A percentile compares a stretch with the other conserved stretches of the same genome.
These are phyloP conservation scores for Elsinoe australis DNA, from an alignment of 2,329 filamentous ascomycete species.

Conservation along the genomic window DNA sequence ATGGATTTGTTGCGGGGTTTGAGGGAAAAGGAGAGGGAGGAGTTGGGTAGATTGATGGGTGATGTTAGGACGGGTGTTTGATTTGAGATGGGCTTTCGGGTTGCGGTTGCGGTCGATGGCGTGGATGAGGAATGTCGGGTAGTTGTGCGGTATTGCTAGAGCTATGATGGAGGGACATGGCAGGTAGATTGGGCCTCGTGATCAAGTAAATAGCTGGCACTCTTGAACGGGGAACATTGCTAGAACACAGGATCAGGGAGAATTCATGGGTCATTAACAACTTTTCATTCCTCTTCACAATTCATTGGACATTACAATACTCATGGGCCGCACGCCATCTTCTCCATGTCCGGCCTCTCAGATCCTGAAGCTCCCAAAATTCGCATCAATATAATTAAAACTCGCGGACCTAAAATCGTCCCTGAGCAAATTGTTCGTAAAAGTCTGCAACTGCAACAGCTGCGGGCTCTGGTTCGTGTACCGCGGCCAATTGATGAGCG, in stretches of 20 bases:
- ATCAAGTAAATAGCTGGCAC: too few relatives aligned
- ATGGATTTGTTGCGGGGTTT: constrained; percentile 18
- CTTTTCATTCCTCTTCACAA: too few relatives aligned
- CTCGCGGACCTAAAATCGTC: constrained; percentile 45
- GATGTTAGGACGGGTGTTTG: neutral
- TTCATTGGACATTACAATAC: too few relatives aligned
- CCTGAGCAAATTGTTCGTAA: constrained; percentile 32
- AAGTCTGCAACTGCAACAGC: constrained; percentile 44
- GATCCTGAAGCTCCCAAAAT: constrained; percentile 22
- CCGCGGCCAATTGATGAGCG: constrained; percentile 1
- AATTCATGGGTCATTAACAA: too few relatives aligned
- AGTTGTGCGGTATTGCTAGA: too few relatives aligned
- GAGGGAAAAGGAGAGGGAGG: constrained; percentile 16
- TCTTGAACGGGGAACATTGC: too few relatives aligned
- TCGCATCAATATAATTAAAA: constrained; percentile 36
- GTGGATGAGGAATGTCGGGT: too few relatives aligned
- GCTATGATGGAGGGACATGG: too few relatives aligned
- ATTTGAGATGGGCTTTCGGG: neutral
- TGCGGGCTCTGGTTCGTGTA: constrained; percentile 33
- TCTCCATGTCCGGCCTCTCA: constrained; percentile 1
- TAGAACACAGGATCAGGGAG: too few relatives aligned
- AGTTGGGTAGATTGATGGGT: constrained; percentile 14
- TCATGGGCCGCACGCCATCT: neutral
- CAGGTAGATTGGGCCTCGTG: too few relatives aligned
- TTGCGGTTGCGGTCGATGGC: neutral